Evolutionary conservation across 139 green algal species (phyloP).

Genomic region (Limnomonas spitsbergensis): DNA sequence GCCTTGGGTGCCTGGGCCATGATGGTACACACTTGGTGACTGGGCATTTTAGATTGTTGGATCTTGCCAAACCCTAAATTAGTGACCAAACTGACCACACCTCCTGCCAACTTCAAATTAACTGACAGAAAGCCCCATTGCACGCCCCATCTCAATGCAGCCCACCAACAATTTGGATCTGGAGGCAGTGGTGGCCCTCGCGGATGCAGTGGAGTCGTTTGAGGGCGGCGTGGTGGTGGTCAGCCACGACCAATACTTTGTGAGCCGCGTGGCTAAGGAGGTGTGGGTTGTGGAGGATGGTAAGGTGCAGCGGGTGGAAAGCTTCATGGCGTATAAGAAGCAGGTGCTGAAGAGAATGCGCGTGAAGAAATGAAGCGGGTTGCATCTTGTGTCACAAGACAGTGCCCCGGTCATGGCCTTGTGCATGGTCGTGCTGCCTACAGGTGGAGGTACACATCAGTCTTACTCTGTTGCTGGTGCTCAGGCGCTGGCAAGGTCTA

Average conservation of each 20-base stretch:
- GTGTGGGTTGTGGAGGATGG: constrained; percentile 50
- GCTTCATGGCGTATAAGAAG: constrained; percentile 69
- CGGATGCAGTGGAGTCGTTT: constrained; percentile 54
- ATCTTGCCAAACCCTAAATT: neutral
- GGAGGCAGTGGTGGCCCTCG: constrained; percentile 67
- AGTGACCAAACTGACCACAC: neutral
- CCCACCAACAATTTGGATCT: constrained; percentile 76
- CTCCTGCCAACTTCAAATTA: neutral
- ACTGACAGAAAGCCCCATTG: too few species aligned
- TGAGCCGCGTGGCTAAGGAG: constrained; percentile 61
- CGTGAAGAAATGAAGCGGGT: neutral
- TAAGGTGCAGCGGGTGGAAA: constrained; percentile 34
- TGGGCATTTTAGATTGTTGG: neutral
- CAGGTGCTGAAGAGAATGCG: constrained; percentile 13
- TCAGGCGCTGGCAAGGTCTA: too few species aligned
- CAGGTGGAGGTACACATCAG: too few species aligned
- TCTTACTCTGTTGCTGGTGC: too few species aligned
- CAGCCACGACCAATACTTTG: constrained; percentile 63
- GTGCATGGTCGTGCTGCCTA: neutral
- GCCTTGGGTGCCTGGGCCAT: too few species aligned
- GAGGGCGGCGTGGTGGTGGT: constrained; percentile 70
- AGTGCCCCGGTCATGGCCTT: too few species aligned
- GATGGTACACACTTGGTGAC: too few species aligned
- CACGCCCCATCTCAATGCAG: constrained; percentile 26
- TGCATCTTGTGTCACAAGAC: too few species aligned